Evolutionary conservation across 2,329 filamentous ascomycete species (phyloP), one percentile per base, ranked within the genome.

Genomic region (Laburnicola sp.): DNA sequence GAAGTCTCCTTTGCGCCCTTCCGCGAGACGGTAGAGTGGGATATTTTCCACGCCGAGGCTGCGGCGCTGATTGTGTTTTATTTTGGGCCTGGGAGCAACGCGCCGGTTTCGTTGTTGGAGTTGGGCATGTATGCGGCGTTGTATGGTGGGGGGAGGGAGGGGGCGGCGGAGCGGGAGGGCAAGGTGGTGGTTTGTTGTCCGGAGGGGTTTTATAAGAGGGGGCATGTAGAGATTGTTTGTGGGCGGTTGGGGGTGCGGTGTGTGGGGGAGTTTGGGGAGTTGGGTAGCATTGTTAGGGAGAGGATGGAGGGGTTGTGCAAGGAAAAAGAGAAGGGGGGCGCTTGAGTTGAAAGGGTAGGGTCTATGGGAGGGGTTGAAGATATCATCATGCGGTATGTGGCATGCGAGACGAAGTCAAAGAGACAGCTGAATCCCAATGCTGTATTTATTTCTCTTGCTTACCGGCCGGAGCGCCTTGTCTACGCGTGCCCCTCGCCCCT

Each of bases 11-110:
- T 78, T 51, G 55, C 61, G 2, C 76, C 74, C 0, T 87, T 82
- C 67, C 72, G 70, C n/a, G 73, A 82, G 50, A 84, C 87, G 65
- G 76, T 82, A 0, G 70, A 77, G 36, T 87, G 85, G 84, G 85
- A 87, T 65, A 75, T 87, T 34, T 77, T 82, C 36, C 80, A 76
- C 69, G 81, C 82, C 57, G 77, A 80, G 10, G 48, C 56, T 1
- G 82, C 83, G 0, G 78, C 82, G 64, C 57, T 86, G 3, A 70
- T 86, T 16, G 79, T 81, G 3, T 71, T 86, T 36, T 82, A 81
- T 57, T 83, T 86, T 49, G 76, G 79, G 25, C 74, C 76, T 0
- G 70, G 59, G 1, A 82, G 79, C 0, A 64, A 74, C 42, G 81
- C 83, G 6, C 81, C 82, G 2, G 74, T 86, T 38, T 82, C 78